phyloP scores from a whole-genome alignment of 371 early-diverging fungal genomes.

The Synchytrium microbalum region DNA sequence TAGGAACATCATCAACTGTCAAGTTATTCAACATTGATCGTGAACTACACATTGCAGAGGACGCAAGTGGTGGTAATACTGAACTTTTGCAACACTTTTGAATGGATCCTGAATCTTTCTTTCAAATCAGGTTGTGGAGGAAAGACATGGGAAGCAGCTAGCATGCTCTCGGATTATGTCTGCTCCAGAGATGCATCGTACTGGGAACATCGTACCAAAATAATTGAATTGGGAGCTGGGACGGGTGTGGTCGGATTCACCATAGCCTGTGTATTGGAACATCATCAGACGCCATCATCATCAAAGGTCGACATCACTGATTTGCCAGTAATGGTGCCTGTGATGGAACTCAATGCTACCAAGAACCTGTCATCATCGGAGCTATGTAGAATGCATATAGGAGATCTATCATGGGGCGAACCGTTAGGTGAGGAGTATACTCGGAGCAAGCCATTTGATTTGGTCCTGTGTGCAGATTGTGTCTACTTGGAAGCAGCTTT shows the following conservation, averaged over 20 bases:
- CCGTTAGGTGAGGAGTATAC: background rate
- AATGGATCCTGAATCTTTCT: no score
- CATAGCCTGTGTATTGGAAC: conserved; percentile 11
- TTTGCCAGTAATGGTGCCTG: conserved; percentile 19
- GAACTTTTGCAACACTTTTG: conserved; percentile 8
- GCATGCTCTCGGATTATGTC: conserved; percentile 13
- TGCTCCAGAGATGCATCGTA: background rate
- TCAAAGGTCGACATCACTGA: conserved; percentile 17
- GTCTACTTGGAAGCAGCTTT: conserved; percentile 24
- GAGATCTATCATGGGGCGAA: conserved; percentile 17
- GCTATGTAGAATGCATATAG: conserved; percentile 7
- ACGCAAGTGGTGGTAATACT: conserved; percentile 19
- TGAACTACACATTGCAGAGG: conserved; percentile 18
- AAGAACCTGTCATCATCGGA: conserved; percentile 15
- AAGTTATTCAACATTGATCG: background rate
- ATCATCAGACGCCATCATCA: background rate
- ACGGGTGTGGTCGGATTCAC: conserved; percentile 22
- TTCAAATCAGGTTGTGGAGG: no score
- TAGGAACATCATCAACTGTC: background rate
- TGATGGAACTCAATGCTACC: conserved; percentile 22
- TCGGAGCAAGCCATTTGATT: conserved; percentile 7
- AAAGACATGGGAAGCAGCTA: conserved; percentile 25
- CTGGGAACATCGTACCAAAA: background rate
- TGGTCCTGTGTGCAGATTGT: conserved; percentile 23
- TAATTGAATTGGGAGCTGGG: conserved; percentile 25